Base-by-base conservation (phyloP, 1,284 basidiomycete species). In the Mycosarcoma mackinlayi region DNA sequence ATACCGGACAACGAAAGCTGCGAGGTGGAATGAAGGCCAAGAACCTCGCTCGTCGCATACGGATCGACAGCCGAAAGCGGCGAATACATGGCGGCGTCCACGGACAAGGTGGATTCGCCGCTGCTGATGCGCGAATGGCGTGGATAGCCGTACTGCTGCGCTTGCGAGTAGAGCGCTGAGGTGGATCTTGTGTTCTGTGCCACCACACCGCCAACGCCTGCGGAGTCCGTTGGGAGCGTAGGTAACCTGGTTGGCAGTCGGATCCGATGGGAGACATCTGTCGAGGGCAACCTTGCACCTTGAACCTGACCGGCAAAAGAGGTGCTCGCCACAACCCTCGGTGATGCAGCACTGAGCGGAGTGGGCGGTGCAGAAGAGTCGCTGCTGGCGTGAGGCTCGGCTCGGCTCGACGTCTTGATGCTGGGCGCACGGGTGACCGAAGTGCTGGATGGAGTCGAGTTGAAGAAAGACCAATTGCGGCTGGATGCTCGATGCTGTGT, bases 401-500 rank as follows among this genome's bases (percentile, higher is more conserved):
- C 30, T 16, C 53, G 37, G 16, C 47, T 45, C 8, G 61, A 19
- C 11, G 72, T 49, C 55, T 62, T 64, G 49, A 61, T 59, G 56
- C 54, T 75, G 0, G 73, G 61, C n/a, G 64, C 57, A 7, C 69
- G 54, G 2, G 69, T 47, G 6, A 61, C n/a, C 7, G 50, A 19
- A 3, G 69, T 40, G 6, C 64, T 57, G 16, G 52, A 52, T 0
- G 66, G 14, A 1, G 37, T 37, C 11, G 69, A 59, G 48, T 66
- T 70, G 57, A 79, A 79, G 55, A 79, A 77, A 38, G 70, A 73
- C 50, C 65, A 65, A 9, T 77, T 79, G 44, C 69, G 73, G 31
- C 69, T 73, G 24, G 48, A 57, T 4, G 25, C 25, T 4, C 59
- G 56, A 7, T 13, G 27, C 30, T 27, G 25, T 9, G 48, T 23